Conservation (phyloP, 2,329 filamentous ascomycete species). For the Rugonectria rugulosa region DNA sequence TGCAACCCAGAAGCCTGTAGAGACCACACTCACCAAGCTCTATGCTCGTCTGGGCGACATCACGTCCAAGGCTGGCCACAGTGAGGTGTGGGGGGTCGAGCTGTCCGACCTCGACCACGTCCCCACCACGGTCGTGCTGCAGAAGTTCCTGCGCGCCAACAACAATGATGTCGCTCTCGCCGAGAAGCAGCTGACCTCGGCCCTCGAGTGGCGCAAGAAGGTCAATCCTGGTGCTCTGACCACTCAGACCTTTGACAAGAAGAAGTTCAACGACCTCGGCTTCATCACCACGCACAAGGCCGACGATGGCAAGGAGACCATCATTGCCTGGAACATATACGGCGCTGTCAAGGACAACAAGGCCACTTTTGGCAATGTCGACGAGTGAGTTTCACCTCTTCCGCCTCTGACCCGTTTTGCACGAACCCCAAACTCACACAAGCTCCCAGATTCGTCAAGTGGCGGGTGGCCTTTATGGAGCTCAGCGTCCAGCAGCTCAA, state of each 20-base stretch:
- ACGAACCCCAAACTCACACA: conserved; percentile 17
- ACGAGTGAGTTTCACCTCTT: conserved; percentile 67
- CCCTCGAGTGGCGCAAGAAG: conserved; percentile 83
- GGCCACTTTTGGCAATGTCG: conserved; percentile 81
- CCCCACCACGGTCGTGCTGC: conserved; percentile 82
- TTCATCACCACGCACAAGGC: conserved; percentile 78
- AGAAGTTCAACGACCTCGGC: conserved; percentile 80
- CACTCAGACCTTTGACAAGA: conserved; percentile 67
- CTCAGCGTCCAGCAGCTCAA: conserved; percentile 78
- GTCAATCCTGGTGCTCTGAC: conserved; percentile 74
- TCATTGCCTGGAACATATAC: conserved; percentile 95
- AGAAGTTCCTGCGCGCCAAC: conserved; percentile 95
- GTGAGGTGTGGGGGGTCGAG: conserved; percentile 87
- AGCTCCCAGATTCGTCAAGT: conserved; percentile 77
- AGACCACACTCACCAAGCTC: conserved; percentile 60
- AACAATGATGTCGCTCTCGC: conserved; percentile 76
- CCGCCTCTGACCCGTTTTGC: not conserved
- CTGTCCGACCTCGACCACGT: conserved; percentile 67
- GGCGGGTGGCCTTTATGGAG: conserved; percentile 93
- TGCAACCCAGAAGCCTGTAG: conserved; percentile 23
- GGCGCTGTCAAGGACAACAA: conserved; percentile 84
- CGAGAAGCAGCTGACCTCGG: conserved; percentile 78
- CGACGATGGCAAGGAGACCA: conserved; percentile 61
- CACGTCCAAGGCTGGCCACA: conserved; percentile 64
- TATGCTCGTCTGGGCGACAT: conserved; percentile 66